phyloP scores from a whole-genome alignment of 2,329 filamentous ascomycete species.

The Fusarium irregulare region DNA sequence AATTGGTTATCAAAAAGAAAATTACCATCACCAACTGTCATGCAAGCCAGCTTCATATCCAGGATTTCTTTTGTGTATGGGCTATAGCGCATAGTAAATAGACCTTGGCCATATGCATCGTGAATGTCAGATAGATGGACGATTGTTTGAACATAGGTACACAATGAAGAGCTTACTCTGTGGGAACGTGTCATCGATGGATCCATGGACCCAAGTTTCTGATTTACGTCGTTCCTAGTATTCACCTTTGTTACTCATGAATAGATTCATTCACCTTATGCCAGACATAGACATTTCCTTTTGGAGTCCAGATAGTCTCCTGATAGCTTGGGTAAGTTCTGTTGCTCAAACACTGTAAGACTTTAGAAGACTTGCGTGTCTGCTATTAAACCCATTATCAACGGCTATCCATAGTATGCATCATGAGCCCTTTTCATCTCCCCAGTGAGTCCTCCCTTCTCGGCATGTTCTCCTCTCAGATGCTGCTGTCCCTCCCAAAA shows the following conservation, averaged over 20 bases:
- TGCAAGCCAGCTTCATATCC: neutral
- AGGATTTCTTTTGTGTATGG: neutral
- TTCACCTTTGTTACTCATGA: neutral
- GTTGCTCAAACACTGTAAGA: neutral
- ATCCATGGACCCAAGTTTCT: neutral
- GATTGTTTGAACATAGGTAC: neutral
- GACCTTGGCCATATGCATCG: neutral
- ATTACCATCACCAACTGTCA: neutral
- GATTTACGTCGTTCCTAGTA: neutral
- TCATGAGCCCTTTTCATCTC: constrained; percentile 39
- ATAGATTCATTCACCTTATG: neutral
- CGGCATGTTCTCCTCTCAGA: constrained; percentile 58
- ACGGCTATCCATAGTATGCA: constrained; percentile 31
- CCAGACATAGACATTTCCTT: neutral
- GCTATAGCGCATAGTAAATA: neutral
- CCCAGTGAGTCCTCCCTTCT: constrained; percentile 52
- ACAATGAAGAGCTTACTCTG: neutral
- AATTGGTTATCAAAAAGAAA: neutral
- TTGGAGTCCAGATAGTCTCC: neutral
- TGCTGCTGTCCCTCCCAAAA: constrained; percentile 72
- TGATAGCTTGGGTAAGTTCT: neutral
- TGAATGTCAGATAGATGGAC: neutral
- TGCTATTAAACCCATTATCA: neutral
- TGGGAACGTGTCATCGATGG: neutral
- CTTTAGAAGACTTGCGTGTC: neutral